Conservation (phyloP, 202 grass and related monocot genomes). For the Zizania palustris region DNA sequence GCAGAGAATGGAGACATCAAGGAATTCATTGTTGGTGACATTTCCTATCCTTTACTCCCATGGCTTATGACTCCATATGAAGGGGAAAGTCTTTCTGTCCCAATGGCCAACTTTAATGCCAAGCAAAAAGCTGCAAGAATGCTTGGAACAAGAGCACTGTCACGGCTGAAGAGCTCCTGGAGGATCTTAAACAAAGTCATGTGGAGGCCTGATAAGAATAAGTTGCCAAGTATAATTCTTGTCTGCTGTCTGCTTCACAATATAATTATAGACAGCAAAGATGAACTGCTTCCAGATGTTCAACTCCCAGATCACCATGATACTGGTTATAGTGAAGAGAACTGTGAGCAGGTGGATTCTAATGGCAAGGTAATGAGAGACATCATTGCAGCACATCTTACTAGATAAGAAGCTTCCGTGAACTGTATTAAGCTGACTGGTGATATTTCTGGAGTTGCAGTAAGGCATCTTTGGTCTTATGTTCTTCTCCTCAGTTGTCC, state of each 20-base stretch:
- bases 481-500: conserved; percentile 24
- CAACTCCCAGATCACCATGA: conserved; percentile 76
- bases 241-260: conserved; percentile 97
- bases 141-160: conserved; percentile 66
- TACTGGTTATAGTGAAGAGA: conserved; percentile 68
- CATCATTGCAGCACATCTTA: conserved; percentile 62
- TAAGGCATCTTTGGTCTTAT: conserved; percentile 29
- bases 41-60: conserved; percentile 67
- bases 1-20: conserved; percentile 62
- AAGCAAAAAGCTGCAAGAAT: conserved; percentile 55
- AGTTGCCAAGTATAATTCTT: conserved; percentile 94
- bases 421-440: conserved; percentile 10
- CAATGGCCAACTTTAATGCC: conserved; percentile 56
- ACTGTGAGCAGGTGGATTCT: conserved; percentile 59
- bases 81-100: conserved; percentile 58
- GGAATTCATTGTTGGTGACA: conserved; percentile 82
- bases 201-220: conserved; percentile 96
- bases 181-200: conserved; percentile 99
- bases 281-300: conserved; percentile 63
- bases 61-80: conserved; percentile 92
- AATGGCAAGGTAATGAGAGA: conserved; percentile 74
- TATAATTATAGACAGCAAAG: conserved; percentile 83
- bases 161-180: conserved; percentile 88
- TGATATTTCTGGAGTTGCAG: conserved; percentile 4
- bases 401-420: conserved; percentile 28